These are phyloP conservation scores for Phytophthora kernoviae DNA, from an alignment of 352 stramenopile genomes.

Conservation along the genomic window DNA sequence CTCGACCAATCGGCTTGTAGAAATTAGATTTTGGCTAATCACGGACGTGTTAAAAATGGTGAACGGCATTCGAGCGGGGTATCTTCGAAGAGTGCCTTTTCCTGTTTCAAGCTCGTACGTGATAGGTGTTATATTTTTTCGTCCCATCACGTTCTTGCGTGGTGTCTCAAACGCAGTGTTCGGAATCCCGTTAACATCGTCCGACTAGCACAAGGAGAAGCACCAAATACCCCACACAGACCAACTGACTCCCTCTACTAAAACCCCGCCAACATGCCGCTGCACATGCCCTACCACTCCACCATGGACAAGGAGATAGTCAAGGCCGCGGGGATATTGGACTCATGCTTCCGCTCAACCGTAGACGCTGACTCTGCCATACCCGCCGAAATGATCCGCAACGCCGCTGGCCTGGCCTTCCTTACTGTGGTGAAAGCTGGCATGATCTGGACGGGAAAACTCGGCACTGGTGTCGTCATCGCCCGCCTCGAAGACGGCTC, in stretches of 20 bases:
- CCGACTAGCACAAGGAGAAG: constrained; percentile 19
- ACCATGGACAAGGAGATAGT: constrained; percentile 88
- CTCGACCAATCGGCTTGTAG: too few species aligned
- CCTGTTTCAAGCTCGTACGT: too few species aligned
- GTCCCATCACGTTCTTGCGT: too few species aligned
- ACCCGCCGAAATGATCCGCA: constrained; percentile 81
- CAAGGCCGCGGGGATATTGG: constrained; percentile 84
- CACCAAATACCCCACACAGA: too few species aligned
- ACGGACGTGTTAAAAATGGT: too few species aligned
- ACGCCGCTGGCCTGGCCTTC: constrained; percentile 77
- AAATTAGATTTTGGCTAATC: too few species aligned
- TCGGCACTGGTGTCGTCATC: constrained; percentile 85
- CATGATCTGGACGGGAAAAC: constrained; percentile 84
- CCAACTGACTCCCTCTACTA: too few species aligned
- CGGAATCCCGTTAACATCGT: constrained; percentile 10
- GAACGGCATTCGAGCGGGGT: too few species aligned
- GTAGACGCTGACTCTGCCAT: constrained; percentile 77
- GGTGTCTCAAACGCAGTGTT: too few species aligned
- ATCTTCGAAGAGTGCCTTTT: too few species aligned
- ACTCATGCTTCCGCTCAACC: constrained; percentile 83
- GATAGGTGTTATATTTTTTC: too few species aligned
- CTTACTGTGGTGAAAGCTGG: constrained; percentile 88
- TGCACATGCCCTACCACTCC: constrained; percentile 87
- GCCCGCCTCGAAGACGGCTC: constrained; percentile 78
- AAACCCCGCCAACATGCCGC: constrained; percentile 50